phyloP scores from a whole-genome alignment of 345 rosid species.

The Eutrema japonicum region DNA sequence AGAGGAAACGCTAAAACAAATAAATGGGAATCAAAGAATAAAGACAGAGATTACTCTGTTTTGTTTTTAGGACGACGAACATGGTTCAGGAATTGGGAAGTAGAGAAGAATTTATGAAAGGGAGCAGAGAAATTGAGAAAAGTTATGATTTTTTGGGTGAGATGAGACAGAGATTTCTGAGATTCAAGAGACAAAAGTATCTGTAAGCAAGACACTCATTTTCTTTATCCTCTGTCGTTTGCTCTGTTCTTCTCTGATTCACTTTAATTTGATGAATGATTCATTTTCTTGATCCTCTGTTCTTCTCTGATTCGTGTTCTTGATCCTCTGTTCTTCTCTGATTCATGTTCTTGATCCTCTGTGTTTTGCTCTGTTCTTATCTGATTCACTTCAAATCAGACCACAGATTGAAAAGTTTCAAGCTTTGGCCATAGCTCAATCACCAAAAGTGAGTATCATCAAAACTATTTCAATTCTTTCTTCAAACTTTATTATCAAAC shows the following conservation, averaged over 20 bases:
- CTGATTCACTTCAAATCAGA: constrained; percentile 41
- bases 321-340: constrained; percentile 15
- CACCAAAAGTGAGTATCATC: constrained; percentile 70
- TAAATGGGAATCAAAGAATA: background rate
- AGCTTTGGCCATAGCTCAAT: constrained; percentile 72
- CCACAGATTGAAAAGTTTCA: constrained; percentile 67
- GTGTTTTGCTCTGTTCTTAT: too few relatives aligned
- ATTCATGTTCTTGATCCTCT: too few relatives aligned
- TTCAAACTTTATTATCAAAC: background rate
- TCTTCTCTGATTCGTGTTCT: background rate
- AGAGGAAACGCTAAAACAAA: background rate
- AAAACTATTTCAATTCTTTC: background rate
- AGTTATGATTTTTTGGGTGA: constrained; percentile 42
- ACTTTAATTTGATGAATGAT: constrained; percentile 9
- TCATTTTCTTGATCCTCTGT: too few relatives aligned
- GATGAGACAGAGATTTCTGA: constrained; percentile 61
- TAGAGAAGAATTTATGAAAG: constrained; percentile 9
- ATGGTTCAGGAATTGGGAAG: constrained; percentile 37
- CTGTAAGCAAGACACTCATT: constrained; percentile 46
- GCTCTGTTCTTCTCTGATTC: constrained; percentile 11
- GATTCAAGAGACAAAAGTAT: constrained; percentile 61
- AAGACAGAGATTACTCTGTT: constrained; percentile 16
- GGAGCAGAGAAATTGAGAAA: constrained; percentile 7
- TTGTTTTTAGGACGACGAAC: constrained; percentile 33
- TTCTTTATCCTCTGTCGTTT: constrained; percentile 9